A percentile compares a stretch with the other conserved stretches of the same genome.
Evolutionary conservation across 108 stramenopile genomes (phyloP).

Genomic region (Nitzschia sp.): DNA sequence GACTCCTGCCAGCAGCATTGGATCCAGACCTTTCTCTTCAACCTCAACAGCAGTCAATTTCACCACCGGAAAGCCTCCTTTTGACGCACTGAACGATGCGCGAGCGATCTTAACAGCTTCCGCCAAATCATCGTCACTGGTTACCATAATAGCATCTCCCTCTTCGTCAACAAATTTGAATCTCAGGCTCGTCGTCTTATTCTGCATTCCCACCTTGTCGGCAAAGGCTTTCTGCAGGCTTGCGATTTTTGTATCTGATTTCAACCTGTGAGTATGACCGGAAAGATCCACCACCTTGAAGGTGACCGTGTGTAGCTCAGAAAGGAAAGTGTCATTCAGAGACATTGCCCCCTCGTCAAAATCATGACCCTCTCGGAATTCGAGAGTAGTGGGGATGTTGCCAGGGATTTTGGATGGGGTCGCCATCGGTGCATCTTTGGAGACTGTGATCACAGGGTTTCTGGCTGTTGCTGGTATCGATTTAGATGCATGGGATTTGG

Average conservation of each 20-base stretch:
- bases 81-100: constrained; percentile 26
- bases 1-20: constrained; percentile 28
- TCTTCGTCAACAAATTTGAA: constrained; percentile 89
- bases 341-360: constrained; percentile 46
- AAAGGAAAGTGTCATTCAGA: constrained; percentile 33
- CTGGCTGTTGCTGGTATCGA: background rate
- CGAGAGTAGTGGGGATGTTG: constrained; percentile 78
- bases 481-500: background rate
- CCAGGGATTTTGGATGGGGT: constrained; percentile 40
- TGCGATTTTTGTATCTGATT: constrained; percentile 52
- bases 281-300: constrained; percentile 81
- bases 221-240: constrained; percentile 45
- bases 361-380: constrained; percentile 54
- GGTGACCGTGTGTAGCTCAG: constrained; percentile 28
- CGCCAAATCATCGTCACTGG: constrained; percentile 70
- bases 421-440: constrained; percentile 36
- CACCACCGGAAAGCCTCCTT: constrained; percentile 51
- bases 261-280: constrained; percentile 77
- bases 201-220: constrained; percentile 46
- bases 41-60: constrained; percentile 52
- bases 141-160: constrained; percentile 83
- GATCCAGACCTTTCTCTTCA: constrained; percentile 12
- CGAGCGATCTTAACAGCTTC: constrained; percentile 68
- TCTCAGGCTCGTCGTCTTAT: constrained; percentile 38
- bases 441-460: constrained; percentile 31